A percentile compares a stretch with the other conserved stretches of the same genome.
Conservation (phyloP, 202 grass and related monocot genomes). For the Dendrocalamus latiflorus region DNA sequence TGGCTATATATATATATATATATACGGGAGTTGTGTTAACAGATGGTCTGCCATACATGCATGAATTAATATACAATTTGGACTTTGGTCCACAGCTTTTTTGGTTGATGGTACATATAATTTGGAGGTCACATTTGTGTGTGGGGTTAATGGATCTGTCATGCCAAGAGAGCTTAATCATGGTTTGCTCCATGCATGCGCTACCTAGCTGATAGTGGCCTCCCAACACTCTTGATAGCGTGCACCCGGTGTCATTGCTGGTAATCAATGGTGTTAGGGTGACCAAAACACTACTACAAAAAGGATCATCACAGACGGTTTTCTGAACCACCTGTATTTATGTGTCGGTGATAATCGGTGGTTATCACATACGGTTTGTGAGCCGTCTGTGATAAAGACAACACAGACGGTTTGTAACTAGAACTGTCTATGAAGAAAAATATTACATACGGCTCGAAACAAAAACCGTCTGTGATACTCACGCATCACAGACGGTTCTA, state of each 20-base stretch:
- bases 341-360: too few species aligned
- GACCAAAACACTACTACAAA: not conserved
- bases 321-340: too few species aligned
- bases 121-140: not conserved
- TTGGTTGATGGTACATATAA: not conserved
- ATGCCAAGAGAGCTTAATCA: slow-evolving; percentile 1
- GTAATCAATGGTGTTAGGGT: slow-evolving; percentile 7
- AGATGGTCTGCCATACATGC: not conserved
- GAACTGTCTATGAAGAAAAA: too few species aligned
- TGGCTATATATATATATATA: not conserved
- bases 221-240: slow-evolving; percentile 38
- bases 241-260: slow-evolving; percentile 17
- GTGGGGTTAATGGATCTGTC: not conserved
- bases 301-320: too few species aligned
- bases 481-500: too few species aligned
- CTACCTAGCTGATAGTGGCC: slow-evolving; percentile 8
- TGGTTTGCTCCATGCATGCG: not conserved
- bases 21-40: not conserved
- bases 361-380: too few species aligned
- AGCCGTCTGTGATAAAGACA: too few species aligned
- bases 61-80: not conserved
- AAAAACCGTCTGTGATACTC: too few species aligned
- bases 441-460: too few species aligned
- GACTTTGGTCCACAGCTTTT: slow-evolving; percentile 13
- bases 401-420: too few species aligned